These are phyloP conservation scores for Acer yangbiense DNA, from an alignment of 345 rosid species.

Conservation along the genomic window DNA sequence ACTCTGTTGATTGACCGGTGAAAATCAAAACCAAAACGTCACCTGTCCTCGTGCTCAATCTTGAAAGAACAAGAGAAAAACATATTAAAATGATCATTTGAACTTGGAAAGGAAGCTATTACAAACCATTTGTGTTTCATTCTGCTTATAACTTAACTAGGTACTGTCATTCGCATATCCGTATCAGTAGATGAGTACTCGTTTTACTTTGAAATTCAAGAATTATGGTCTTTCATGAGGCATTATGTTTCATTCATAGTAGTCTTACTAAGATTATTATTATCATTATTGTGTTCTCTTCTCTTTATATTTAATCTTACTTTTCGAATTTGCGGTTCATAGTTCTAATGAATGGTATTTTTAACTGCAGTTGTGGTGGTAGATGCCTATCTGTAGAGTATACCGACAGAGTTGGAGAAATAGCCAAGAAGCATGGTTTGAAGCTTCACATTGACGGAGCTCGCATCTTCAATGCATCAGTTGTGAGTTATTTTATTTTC, in stretches of 20 bases:
- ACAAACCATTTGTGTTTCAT: background rate
- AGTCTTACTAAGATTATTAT: background rate
- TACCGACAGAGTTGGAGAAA: conserved; percentile 67
- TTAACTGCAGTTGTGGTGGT: conserved; percentile 75
- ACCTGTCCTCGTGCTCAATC: background rate
- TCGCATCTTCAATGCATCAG: conserved; percentile 88
- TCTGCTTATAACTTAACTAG: background rate
- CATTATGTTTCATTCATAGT: too few relatives aligned
- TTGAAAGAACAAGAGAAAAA: background rate
- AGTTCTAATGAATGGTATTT: conserved; percentile 10
- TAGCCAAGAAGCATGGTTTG: conserved; percentile 79
- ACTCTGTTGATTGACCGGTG: background rate
- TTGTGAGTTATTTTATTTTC: conserved; percentile 53
- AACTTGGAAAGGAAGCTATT: background rate
- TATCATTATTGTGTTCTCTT: background rate
- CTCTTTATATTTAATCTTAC: background rate
- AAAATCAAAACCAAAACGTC: background rate
- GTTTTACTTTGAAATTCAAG: background rate
- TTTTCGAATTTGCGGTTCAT: background rate
- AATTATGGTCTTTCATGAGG: conserved; percentile 2
- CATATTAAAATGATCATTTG: background rate
- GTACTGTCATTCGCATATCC: background rate
- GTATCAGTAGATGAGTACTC: background rate
- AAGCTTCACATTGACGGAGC: conserved; percentile 98
- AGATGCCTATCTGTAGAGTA: conserved; percentile 75